These are phyloP conservation scores for Calonectria pseudoturangicola DNA, from an alignment of 2,329 filamentous ascomycete genomes.

Conservation along the genomic window DNA sequence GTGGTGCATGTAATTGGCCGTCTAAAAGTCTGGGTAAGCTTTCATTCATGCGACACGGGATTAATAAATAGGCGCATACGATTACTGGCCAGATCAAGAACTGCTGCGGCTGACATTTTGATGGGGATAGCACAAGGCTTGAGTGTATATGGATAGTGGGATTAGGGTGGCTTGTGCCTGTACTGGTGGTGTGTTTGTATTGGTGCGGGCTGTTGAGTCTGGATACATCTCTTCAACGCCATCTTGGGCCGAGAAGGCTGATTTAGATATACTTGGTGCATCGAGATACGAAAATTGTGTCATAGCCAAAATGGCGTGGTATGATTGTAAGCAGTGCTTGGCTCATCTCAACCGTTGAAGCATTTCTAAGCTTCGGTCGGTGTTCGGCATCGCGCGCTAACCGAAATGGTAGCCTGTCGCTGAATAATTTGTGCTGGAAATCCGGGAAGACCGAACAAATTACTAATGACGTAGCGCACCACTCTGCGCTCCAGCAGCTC, in stretches of 20 bases:
- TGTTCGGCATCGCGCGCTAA: constrained; percentile 9
- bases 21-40: not conserved
- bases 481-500: no score
- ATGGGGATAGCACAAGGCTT: not conserved
- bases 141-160: no score
- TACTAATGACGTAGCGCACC: constrained; percentile 4
- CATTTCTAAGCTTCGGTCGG: constrained; percentile 12
- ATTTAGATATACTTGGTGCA: constrained; percentile 8
- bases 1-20: constrained; percentile 1
- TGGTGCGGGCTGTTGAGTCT: not conserved
- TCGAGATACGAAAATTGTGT: not conserved
- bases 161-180: not conserved
- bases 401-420: not conserved
- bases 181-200: not conserved
- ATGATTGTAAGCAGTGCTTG: constrained; percentile 18
- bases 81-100: not conserved
- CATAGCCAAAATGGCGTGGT: not conserved
- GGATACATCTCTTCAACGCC: not conserved
- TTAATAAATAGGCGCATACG: constrained; percentile 3
- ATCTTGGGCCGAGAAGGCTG: not conserved
- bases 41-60: not conserved
- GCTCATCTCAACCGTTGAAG: not conserved
- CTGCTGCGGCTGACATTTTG: constrained; percentile 17
- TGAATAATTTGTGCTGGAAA: constrained; percentile 1
- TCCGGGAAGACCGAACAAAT: constrained; percentile 7